phyloP scores from a whole-genome alignment of 768 basidiomycete genomes.

The Podaxis sp. region DNA sequence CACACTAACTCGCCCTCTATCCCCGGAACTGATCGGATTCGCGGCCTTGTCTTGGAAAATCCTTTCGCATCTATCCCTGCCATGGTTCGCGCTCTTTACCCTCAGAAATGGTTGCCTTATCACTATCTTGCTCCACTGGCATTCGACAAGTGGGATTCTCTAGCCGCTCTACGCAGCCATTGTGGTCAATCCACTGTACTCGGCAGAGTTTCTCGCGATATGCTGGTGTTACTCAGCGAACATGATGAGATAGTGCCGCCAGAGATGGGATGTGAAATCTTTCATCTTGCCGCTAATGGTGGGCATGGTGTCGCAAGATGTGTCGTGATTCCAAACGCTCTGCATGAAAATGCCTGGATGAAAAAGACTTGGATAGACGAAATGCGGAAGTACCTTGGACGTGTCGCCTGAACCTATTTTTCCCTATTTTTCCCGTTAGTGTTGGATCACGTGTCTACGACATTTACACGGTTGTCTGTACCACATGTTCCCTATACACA shows the following conservation, averaged over 20 bases:
- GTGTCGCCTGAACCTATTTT: neutral
- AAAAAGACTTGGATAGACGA: slow-evolving; percentile 20
- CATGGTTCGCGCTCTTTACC: slow-evolving; percentile 49
- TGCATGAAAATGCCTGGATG: slow-evolving; percentile 25
- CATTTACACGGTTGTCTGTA: neutral
- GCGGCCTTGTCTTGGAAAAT: slow-evolving; percentile 49
- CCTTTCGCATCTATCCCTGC: slow-evolving; percentile 45
- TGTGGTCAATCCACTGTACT: slow-evolving; percentile 14
- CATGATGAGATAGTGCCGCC: slow-evolving; percentile 48
- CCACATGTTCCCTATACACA: neutral
- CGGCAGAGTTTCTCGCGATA: slow-evolving; percentile 20
- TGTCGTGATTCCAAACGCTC: slow-evolving; percentile 27
- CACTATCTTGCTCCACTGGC: slow-evolving; percentile 43
- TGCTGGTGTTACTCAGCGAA: slow-evolving; percentile 40
- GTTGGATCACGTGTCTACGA: no score
- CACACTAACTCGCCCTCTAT: neutral
- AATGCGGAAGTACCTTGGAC: slow-evolving; percentile 17
- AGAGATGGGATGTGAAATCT: slow-evolving; percentile 33
- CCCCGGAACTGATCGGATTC: slow-evolving; percentile 18
- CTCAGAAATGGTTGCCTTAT: slow-evolving; percentile 49
- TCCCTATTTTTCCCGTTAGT: no score
- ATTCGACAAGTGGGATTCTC: slow-evolving; percentile 48
- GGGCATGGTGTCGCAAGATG: neutral
- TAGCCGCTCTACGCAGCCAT: slow-evolving; percentile 24
- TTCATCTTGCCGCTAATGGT: neutral